A percentile compares a stretch with the other conserved stretches of the same genome.
These are phyloP conservation scores for Zalaria sp. DNA, from an alignment of 2,329 filamentous ascomycete genomes.

Conservation along the genomic window DNA sequence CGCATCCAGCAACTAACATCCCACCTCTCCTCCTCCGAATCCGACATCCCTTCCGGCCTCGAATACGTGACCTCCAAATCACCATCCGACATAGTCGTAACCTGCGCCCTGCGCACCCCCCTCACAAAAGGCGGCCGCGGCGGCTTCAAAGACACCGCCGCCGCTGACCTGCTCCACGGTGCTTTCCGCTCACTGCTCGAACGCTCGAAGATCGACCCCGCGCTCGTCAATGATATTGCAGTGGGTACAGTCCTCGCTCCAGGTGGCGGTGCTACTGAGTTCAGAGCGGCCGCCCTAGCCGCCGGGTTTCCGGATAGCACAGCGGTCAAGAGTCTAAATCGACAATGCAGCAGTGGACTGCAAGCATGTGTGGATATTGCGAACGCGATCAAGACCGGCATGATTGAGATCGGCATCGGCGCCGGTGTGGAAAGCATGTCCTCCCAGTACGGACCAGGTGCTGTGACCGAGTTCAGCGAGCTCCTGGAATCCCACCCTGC, in stretches of 20 bases:
- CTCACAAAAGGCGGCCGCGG: slow-evolving; percentile 90
- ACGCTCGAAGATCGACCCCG: slow-evolving; percentile 78
- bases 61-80: slow-evolving; percentile 36
- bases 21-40: slow-evolving; percentile 34
- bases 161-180: slow-evolving; percentile 72
- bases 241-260: slow-evolving; percentile 86
- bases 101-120: slow-evolving; percentile 77
- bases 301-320: slow-evolving; percentile 80
- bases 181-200: slow-evolving; percentile 70
- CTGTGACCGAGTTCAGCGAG: slow-evolving; percentile 87
- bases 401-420: slow-evolving; percentile 91
- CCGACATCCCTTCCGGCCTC: slow-evolving; percentile 22
- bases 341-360: slow-evolving; percentile 86
- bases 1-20: slow-evolving; percentile 45
- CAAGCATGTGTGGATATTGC: slow-evolving; percentile 90
- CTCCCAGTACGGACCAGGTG: slow-evolving; percentile 66
- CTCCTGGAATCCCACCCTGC: slow-evolving; percentile 68
- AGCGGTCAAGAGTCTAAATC: slow-evolving; percentile 78
- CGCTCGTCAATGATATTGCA: slow-evolving; percentile 78
- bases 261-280: slow-evolving; percentile 90
- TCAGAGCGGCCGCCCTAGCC: slow-evolving; percentile 79
- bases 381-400: slow-evolving; percentile 77
- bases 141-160: slow-evolving; percentile 86
- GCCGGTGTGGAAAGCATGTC: slow-evolving; percentile 97
- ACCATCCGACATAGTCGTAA: slow-evolving; percentile 69